Evolutionary conservation across 495 filamentous ascomycete genomes (phyloP).

Genomic region (Penicillium roqueforti): DNA sequence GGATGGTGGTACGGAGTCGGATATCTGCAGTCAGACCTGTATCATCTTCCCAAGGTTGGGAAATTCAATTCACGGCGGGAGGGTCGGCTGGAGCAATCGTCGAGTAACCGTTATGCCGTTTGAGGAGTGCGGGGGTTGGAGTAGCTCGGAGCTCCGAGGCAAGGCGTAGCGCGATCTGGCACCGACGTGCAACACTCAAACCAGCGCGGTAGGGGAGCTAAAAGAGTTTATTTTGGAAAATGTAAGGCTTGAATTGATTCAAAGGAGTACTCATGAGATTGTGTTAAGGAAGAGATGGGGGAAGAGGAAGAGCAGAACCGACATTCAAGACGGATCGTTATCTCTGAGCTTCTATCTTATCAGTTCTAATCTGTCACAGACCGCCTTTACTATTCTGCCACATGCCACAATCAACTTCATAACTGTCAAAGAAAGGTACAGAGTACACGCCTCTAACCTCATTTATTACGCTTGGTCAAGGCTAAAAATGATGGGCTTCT

Average conservation of each 20-base stretch:
- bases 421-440: too few species aligned
- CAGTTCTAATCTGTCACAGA: not conserved
- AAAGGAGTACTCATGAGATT: not conserved
- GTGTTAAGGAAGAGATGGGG: not conserved
- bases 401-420: too few species aligned
- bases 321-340: slow-evolving; percentile 8
- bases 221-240: not conserved
- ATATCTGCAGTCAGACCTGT: slow-evolving; percentile 5
- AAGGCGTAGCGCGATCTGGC: not conserved
- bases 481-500: not conserved
- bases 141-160: slow-evolving; percentile 6
- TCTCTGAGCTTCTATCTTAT: slow-evolving; percentile 7
- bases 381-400: slow-evolving; percentile 6
- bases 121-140: slow-evolving; percentile 10
- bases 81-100: not conserved
- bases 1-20: slow-evolving; percentile 5
- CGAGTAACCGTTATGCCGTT: slow-evolving; percentile 1
- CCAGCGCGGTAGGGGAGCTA: not conserved
- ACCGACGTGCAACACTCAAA: not conserved
- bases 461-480: not conserved
- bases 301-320: slow-evolving; percentile 2
- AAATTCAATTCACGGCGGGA: not conserved
- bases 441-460: not conserved
- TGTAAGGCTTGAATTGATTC: not conserved
- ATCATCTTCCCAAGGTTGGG: not conserved